Evolutionary conservation across 331 rosid genomes (phyloP), one percentile per base, ranked within the genome.

Genomic region (Cucumis variabilis): DNA sequence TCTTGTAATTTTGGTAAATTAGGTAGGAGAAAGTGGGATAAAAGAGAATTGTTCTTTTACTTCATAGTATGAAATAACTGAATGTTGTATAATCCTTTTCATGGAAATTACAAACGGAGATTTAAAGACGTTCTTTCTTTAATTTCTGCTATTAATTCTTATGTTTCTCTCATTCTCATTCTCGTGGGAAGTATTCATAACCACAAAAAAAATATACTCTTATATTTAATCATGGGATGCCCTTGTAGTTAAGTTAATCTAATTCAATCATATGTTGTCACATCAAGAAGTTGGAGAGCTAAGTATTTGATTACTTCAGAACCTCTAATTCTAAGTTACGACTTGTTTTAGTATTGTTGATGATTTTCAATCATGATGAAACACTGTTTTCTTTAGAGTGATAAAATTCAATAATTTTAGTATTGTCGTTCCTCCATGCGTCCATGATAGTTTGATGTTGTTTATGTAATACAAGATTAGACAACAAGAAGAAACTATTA

Each of bases 21-120:
- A 53, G 84, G 84, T 79, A 51, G 66, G 55, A 53, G 68, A 79
- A 81, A 81, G 27, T 58, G 58, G 70, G 69, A 81, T 28, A 19
- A 70, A 46, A 16, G 84, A 80, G 48, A 25, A 50, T 9, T 79
- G n/a, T 24, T 79, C 67, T 79, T 27, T 27, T 80, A 17, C 24
- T 80, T 80, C 84, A 27, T 17, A 12, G 48, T 16, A 13, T 53
- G 67, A 53, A 53, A 81, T 58, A 79, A 79, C 84, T 51, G 8
- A 44, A 79, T 53, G 84, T 53, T 27, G 10, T 51, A 25, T 51
- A 55, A 23, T 79, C 58, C 83, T 63, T 58, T 58, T 14, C 70
- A 55, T 81, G 48, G 48, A 44, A 44, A 44, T 44, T 44, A 25
- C 17, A 81, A 81, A 80, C 69, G 28, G 11, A 58, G 85, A 81